These are phyloP conservation scores for Trichosporon sp. DNA, from an alignment of 1,284 basidiomycete genomes.

Conservation along the genomic window DNA sequence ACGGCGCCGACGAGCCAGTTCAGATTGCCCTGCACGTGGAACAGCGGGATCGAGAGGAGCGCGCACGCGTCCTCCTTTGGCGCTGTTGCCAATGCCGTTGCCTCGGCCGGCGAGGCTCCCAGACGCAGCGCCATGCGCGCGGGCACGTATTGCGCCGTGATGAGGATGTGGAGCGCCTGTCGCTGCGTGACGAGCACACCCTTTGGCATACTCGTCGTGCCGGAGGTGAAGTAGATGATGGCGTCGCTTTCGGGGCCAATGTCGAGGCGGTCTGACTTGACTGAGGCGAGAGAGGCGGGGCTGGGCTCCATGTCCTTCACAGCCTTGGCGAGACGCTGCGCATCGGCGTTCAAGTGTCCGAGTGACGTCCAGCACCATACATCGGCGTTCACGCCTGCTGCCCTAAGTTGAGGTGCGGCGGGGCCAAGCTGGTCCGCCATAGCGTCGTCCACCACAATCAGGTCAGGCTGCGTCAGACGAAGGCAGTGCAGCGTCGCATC, in stretches of 20 bases:
- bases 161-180: slow-evolving; percentile 31
- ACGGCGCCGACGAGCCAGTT: slow-evolving; percentile 40
- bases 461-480: slow-evolving; percentile 21
- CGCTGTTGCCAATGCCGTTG: slow-evolving; percentile 15
- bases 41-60: slow-evolving; percentile 40
- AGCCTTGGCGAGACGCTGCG: neutral
- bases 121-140: slow-evolving; percentile 3
- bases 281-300: slow-evolving; percentile 9
- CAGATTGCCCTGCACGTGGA: slow-evolving; percentile 44
- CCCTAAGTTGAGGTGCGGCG: neutral
- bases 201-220: slow-evolving; percentile 38
- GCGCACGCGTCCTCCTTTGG: slow-evolving; percentile 23
- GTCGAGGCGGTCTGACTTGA: neutral
- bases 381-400: neutral
- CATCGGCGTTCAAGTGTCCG: neutral
- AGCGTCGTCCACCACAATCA: slow-evolving; percentile 33
- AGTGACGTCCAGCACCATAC: slow-evolving; percentile 10
- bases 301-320: slow-evolving; percentile 7
- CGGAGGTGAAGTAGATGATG: slow-evolving; percentile 40
- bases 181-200: slow-evolving; percentile 42
- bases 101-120: slow-evolving; percentile 26
- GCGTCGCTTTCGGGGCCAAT: slow-evolving; percentile 38
- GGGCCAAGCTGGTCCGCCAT: slow-evolving; percentile 25
- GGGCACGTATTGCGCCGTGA: slow-evolving; percentile 8
- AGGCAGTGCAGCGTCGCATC: slow-evolving; percentile 24